A percentile compares a stretch with the other conserved stretches of the same genome.
Conservation (phyloP, 495 filamentous ascomycete genomes). For the Parmelia sp. region DNA sequence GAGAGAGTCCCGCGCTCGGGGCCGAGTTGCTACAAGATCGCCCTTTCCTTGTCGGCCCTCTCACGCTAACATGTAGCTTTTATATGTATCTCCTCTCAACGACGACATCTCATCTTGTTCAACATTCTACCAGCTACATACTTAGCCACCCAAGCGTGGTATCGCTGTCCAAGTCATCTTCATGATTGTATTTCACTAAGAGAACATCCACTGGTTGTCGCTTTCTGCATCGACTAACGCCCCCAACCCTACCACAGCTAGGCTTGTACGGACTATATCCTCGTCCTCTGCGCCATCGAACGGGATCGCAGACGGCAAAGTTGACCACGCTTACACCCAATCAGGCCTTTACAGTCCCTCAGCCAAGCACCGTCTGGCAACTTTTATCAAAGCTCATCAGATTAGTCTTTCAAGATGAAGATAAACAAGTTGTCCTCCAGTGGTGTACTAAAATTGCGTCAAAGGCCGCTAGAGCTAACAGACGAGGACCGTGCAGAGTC, state of each 20-base stretch:
- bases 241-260: neutral
- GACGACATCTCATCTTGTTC: neutral
- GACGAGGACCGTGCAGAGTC: no score
- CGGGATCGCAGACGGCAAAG: neutral
- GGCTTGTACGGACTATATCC: neutral
- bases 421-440: no score
- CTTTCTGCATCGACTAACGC: neutral
- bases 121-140: neutral
- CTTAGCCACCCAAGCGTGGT: neutral
- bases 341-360: neutral
- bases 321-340: neutral
- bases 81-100: neutral
- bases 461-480: no score
- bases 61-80: neutral
- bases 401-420: neutral
- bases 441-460: no score
- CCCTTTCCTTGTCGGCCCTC: neutral
- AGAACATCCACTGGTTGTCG: neutral
- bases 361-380: neutral
- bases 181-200: neutral
- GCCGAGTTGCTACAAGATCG: neutral
- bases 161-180: neutral
- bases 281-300: neutral
- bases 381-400: neutral
- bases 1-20: neutral